A percentile compares a stretch with the other conserved stretches of the same genome.
These are phyloP conservation scores for Monsonia emarginata DNA, from an alignment of 441 rosid genomes.

Conservation along the genomic window DNA sequence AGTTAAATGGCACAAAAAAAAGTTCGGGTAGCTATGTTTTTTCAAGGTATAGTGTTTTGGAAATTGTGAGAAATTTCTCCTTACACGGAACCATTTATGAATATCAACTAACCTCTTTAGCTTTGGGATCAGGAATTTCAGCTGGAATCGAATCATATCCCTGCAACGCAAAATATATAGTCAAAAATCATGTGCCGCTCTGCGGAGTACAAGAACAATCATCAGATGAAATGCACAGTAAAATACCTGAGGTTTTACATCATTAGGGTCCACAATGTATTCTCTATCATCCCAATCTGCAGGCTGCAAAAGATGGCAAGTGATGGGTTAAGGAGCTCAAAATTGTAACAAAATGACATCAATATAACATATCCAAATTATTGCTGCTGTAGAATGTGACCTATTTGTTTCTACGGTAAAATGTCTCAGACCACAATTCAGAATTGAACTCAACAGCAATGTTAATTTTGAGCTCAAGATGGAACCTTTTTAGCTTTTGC, in stretches of 20 bases:
- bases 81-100: too few species aligned
- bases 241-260: background rate
- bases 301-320: background rate
- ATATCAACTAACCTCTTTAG: background rate
- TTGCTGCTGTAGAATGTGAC: too few species aligned
- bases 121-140: conserved; percentile 1
- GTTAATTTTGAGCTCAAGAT: background rate
- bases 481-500: background rate
- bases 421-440: too few species aligned
- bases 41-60: too few species aligned
- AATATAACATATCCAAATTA: background rate
- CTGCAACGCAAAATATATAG: background rate
- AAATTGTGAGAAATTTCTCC: too few species aligned
- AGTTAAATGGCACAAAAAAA: too few species aligned
- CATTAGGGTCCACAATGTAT: background rate
- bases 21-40: too few species aligned
- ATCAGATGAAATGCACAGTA: background rate
- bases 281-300: conserved; percentile 4
- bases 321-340: background rate
- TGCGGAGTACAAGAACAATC: background rate
- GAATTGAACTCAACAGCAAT: too few species aligned
- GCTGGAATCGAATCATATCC: background rate
- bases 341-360: background rate
- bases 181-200: background rate
- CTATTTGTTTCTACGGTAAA: too few species aligned